These are phyloP conservation scores for Harrya chromipes DNA, from an alignment of 768 basidiomycete species.

Conservation along the genomic window DNA sequence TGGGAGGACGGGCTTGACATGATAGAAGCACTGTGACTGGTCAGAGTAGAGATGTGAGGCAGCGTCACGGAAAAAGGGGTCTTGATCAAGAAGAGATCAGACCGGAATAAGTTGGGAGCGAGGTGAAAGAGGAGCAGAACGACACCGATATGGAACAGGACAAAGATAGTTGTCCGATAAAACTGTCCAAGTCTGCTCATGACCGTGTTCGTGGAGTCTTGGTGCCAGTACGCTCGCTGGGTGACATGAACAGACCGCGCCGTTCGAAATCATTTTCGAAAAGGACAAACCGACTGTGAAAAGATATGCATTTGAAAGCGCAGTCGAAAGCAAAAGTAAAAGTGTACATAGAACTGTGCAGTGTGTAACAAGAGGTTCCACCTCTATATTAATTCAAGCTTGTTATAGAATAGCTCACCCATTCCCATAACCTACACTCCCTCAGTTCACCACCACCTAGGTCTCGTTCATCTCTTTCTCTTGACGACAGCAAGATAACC, in stretches of 20 bases:
- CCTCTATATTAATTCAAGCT: constrained; percentile 25
- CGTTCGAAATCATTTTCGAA: too few relatives aligned
- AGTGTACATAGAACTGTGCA: constrained; percentile 23
- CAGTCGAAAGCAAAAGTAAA: constrained; percentile 13
- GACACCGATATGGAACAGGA: constrained; percentile 3
- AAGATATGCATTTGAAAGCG: constrained; percentile 9
- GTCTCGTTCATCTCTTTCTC: constrained; percentile 41
- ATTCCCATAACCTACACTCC: too few relatives aligned
- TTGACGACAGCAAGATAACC: constrained; percentile 65
- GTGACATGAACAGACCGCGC: too few relatives aligned
- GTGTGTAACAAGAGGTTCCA: constrained; percentile 22
- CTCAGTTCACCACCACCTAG: background rate
- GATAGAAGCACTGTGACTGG: background rate
- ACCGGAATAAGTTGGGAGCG: background rate
- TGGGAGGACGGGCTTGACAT: background rate
- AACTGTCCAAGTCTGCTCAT: background rate
- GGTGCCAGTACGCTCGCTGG: too few relatives aligned
- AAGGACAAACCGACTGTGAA: too few relatives aligned
- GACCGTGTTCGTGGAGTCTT: too few relatives aligned
- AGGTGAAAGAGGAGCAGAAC: constrained; percentile 1
- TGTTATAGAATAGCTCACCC: constrained; percentile 25
- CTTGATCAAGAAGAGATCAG: too few relatives aligned
- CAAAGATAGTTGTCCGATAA: background rate
- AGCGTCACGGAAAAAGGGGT: too few relatives aligned
- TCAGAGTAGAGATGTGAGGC: too few relatives aligned